These are phyloP conservation scores for Trametes polyzona DNA, from an alignment of 1,284 basidiomycete genomes.

Conservation along the genomic window DNA sequence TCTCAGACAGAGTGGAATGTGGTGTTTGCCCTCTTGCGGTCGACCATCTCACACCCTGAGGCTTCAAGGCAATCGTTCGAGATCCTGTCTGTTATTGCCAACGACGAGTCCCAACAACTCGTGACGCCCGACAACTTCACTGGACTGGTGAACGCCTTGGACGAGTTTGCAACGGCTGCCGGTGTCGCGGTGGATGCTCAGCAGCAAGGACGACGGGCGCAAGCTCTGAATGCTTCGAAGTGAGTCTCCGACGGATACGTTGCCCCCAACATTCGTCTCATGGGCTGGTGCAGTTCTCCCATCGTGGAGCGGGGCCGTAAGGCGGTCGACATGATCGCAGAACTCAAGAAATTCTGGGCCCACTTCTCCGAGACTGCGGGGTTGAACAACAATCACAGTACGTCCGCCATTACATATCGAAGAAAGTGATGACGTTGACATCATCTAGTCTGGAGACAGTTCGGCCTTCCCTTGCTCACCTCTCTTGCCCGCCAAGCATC, in stretches of 20 bases:
- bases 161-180: slow-evolving; percentile 85
- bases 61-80: slow-evolving; percentile 86
- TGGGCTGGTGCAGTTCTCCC: slow-evolving; percentile 63
- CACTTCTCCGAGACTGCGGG: slow-evolving; percentile 54
- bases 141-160: slow-evolving; percentile 81
- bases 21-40: slow-evolving; percentile 87
- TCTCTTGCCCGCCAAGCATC: slow-evolving; percentile 86
- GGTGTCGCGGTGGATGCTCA: slow-evolving; percentile 62
- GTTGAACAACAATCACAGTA: slow-evolving; percentile 55
- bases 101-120: slow-evolving; percentile 59
- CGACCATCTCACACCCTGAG: slow-evolving; percentile 86
- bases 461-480: slow-evolving; percentile 80
- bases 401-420: slow-evolving; percentile 20
- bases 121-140: slow-evolving; percentile 82
- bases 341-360: slow-evolving; percentile 68
- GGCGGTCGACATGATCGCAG: slow-evolving; percentile 82
- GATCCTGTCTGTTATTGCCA: slow-evolving; percentile 66
- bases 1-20: slow-evolving; percentile 97
- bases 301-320: slow-evolving; percentile 80
- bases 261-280: not conserved
- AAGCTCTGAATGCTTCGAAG: slow-evolving; percentile 58
- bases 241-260: too few relatives aligned
- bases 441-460: slow-evolving; percentile 76
- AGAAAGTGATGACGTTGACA: slow-evolving; percentile 18
- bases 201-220: slow-evolving; percentile 56